phyloP scores from a whole-genome alignment of 108 stramenopile genomes.

The Schizochytrium sp. region DNA sequence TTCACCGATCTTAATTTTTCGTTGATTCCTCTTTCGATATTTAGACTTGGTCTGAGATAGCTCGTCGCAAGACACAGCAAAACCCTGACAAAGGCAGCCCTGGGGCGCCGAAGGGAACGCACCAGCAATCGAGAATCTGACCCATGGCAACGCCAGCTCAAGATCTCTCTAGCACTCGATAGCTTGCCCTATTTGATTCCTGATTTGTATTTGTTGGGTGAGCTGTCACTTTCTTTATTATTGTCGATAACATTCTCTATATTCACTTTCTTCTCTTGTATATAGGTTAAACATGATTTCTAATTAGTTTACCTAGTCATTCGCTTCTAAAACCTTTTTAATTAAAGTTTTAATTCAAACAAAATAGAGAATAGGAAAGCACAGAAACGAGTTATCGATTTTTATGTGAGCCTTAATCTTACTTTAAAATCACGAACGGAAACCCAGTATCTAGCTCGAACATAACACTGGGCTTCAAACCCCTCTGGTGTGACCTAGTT shows the following conservation, averaged over 20 bases:
- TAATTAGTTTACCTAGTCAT: background rate
- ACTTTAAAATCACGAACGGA: too few species aligned
- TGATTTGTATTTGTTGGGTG: background rate
- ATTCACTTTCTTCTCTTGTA: background rate
- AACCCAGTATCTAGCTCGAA: too few species aligned
- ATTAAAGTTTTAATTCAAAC: too few species aligned
- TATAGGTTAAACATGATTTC: background rate
- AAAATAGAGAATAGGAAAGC: too few species aligned
- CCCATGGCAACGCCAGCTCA: background rate
- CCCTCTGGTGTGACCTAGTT: too few species aligned
- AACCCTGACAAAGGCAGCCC: background rate
- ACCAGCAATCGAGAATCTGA: slow-evolving; percentile 58
- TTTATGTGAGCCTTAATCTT: too few species aligned
- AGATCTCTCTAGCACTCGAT: background rate
- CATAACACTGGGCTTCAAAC: too few species aligned
- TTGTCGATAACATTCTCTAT: background rate
- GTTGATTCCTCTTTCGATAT: background rate
- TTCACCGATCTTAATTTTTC: too few species aligned
- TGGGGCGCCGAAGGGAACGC: background rate
- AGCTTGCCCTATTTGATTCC: too few species aligned
- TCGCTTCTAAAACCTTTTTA: background rate
- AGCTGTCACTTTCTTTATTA: background rate
- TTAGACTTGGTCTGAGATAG: background rate
- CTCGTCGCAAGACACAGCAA: background rate
- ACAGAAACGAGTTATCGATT: too few species aligned